Conservation (phyloP, 108 stramenopile species). For the Skeletonema costatum region DNA sequence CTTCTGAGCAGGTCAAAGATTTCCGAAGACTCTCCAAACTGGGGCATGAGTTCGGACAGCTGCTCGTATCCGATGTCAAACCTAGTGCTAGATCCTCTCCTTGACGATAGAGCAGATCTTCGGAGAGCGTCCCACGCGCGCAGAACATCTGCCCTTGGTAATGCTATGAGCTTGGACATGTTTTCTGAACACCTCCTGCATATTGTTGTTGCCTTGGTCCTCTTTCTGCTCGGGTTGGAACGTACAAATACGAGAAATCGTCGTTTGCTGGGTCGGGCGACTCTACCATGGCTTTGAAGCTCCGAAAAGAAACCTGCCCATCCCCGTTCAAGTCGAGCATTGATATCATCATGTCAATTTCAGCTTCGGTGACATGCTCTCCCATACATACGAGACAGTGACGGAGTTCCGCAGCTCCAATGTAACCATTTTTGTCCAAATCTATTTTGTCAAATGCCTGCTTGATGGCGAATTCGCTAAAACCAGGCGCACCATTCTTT, state of each 20-base stretch:
- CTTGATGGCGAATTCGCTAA: conserved; percentile 74
- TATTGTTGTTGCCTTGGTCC: conserved; percentile 4
- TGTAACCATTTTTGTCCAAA: conserved; percentile 73
- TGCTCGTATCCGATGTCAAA: conserved; percentile 39
- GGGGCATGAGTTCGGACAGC: conserved; percentile 53
- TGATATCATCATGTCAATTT: conserved; percentile 85
- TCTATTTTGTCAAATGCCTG: conserved; percentile 79
- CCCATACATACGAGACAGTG: conserved; percentile 87
- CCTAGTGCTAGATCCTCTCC: neutral
- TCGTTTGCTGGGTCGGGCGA: conserved; percentile 72
- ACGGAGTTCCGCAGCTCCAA: conserved; percentile 79
- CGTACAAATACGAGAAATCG: conserved; percentile 45
- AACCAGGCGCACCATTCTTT: conserved; percentile 20
- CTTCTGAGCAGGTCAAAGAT: conserved; percentile 57
- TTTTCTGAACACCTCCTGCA: conserved; percentile 11
- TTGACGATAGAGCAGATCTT: conserved; percentile 5
- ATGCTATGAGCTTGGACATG: conserved; percentile 14
- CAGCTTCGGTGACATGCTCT: conserved; percentile 86
- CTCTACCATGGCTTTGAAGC: conserved; percentile 68
- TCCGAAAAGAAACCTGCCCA: conserved; percentile 78
- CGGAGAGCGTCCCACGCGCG: conserved; percentile 25
- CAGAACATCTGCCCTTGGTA: conserved; percentile 15
- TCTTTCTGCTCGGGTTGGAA: conserved; percentile 8
- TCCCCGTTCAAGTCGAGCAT: conserved; percentile 86
- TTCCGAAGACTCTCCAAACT: conserved; percentile 62